phyloP scores from a whole-genome alignment of 1,284 basidiomycete genomes.

The Trichosporon coremiiforme region DNA sequence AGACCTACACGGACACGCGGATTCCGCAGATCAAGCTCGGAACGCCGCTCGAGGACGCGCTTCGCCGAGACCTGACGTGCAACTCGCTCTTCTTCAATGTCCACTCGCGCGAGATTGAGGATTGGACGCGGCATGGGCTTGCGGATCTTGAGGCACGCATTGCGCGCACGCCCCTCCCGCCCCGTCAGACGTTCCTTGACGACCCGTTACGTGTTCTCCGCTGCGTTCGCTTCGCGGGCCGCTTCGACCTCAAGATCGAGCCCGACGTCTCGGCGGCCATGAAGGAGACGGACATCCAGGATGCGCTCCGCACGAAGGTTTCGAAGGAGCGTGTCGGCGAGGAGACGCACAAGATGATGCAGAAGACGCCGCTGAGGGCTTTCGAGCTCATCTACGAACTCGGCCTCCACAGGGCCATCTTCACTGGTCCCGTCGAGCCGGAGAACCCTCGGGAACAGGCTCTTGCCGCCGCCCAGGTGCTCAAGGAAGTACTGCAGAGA shows the following conservation, averaged over 20 bases:
- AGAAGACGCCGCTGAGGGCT: constrained; percentile 71
- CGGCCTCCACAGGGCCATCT: constrained; percentile 71
- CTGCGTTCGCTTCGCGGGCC: constrained; percentile 86
- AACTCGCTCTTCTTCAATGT: constrained; percentile 97
- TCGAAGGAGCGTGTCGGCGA: constrained; percentile 86
- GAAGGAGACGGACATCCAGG: constrained; percentile 70
- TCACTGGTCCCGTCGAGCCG: constrained; percentile 59
- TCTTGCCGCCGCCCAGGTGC: constrained; percentile 65
- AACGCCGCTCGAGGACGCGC: constrained; percentile 87
- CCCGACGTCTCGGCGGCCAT: constrained; percentile 70
- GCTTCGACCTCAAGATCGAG: constrained; percentile 83
- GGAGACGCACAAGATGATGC: constrained; percentile 88
- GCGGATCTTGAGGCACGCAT: constrained; percentile 76
- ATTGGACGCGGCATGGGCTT: constrained; percentile 83
- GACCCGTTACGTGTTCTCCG: constrained; percentile 91
- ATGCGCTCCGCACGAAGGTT: constrained; percentile 74
- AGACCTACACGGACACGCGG: constrained; percentile 86
- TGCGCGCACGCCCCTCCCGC: constrained; percentile 86
- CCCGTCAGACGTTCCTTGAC: constrained; percentile 85
- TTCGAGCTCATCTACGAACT: constrained; percentile 71
- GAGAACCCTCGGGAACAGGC: constrained; percentile 54
- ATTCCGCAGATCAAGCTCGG: constrained; percentile 88
- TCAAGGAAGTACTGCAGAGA: constrained; percentile 59
- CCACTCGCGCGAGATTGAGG: constrained; percentile 84
- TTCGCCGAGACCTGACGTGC: constrained; percentile 90